Percentiles rank a stretch among this genome's conserved stretches.
Evolutionary conservation across 2,329 filamentous ascomycete genomes (phyloP).

Genomic region (Sclerotinia nivalis): DNA sequence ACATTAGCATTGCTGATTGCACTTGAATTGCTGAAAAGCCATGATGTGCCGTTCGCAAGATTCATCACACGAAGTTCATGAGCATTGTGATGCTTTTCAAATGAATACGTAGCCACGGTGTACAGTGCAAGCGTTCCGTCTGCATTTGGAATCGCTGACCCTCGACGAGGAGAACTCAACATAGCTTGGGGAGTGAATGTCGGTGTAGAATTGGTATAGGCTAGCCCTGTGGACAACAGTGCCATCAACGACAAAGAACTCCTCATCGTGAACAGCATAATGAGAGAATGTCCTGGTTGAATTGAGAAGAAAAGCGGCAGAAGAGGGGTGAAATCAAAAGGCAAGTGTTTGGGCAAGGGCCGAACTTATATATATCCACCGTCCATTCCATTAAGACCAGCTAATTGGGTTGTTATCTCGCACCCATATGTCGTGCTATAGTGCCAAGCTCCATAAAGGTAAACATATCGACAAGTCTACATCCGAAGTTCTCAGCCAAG

Average conservation of each 20-base stretch:
- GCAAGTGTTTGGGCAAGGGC: neutral
- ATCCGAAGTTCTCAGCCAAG: neutral
- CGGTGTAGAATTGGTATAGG: conserved; percentile 22
- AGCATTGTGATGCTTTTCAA: conserved; percentile 66
- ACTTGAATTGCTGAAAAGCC: conserved; percentile 34
- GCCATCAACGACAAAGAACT: conserved; percentile 15
- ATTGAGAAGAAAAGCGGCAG: neutral
- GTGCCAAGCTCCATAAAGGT: conserved; percentile 14
- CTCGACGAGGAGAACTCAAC: conserved; percentile 71
- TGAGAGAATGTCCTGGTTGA: conserved; percentile 3
- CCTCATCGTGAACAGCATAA: conserved; percentile 23
- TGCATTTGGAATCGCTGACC: conserved; percentile 66
- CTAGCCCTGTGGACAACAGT: conserved; percentile 15
- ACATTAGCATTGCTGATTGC: conserved; percentile 30
- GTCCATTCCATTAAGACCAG: neutral
- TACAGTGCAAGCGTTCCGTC: conserved; percentile 65
- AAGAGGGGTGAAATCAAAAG: neutral
- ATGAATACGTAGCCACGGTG: conserved; percentile 75
- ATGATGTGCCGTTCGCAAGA: conserved; percentile 46
- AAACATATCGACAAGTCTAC: conserved; percentile 4
- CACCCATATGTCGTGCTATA: conserved; percentile 2
- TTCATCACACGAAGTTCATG: conserved; percentile 60
- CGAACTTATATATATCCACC: conserved; percentile 13
- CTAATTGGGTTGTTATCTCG: conserved; percentile 19
- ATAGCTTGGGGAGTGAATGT: conserved; percentile 72